Evolutionary conservation across 2,329 filamentous ascomycete genomes (phyloP).

Genomic region (Beauveria varroae): DNA sequence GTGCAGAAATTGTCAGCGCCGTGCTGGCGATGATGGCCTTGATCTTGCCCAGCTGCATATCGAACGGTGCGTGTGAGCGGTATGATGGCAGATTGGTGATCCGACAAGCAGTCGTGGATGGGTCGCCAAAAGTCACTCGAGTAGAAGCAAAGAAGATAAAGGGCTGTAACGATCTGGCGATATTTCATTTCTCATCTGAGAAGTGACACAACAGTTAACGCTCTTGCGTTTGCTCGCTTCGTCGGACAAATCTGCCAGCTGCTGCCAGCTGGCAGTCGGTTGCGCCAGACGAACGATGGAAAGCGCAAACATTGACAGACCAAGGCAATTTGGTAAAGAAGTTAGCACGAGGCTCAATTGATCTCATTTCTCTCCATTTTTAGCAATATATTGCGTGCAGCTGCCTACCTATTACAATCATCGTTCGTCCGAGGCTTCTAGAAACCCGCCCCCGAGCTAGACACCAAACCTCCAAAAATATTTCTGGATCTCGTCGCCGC

Average conservation of each 20-base stretch:
- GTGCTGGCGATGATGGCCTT: conserved; percentile 11
- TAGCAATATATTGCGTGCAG: too few species aligned
- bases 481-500: conserved; percentile 3
- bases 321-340: too few species aligned
- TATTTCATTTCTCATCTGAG: neutral
- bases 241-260: neutral
- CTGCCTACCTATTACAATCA: too few species aligned
- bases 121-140: neutral
- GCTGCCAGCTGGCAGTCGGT: neutral
- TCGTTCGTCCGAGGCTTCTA: neutral
- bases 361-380: neutral
- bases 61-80: neutral
- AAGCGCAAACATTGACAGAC: conserved; percentile 1
- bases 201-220: neutral
- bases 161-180: neutral
- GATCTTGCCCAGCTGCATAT: conserved; percentile 3
- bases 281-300: neutral
- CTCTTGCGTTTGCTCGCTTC: conserved; percentile 10
- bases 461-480: conserved; percentile 3
- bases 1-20: conserved; percentile 6
- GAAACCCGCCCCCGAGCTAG: neutral
- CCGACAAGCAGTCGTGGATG: neutral
- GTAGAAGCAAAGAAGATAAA: neutral
- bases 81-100: neutral
- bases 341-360: neutral